Conservation (phyloP, 345 rosid genomes). For the Eucalyptus virginea region DNA sequence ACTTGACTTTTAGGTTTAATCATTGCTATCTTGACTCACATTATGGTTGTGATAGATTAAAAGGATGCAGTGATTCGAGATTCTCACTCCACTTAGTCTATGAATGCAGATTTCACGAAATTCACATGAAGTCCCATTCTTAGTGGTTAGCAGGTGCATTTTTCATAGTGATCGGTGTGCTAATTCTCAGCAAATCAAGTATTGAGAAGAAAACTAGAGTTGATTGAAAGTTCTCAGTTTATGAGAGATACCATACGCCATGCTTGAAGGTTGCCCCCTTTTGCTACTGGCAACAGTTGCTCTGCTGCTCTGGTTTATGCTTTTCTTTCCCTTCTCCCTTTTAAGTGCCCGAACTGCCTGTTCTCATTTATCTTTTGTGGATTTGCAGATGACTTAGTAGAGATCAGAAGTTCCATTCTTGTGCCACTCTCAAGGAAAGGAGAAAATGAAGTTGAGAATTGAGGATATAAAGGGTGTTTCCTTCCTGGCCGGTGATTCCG, state of each 20-base stretch:
- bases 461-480: neutral
- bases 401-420: neutral
- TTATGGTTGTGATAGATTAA: neutral
- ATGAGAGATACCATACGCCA: neutral
- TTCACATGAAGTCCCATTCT: neutral
- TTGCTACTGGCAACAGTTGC: neutral
- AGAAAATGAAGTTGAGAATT: neutral
- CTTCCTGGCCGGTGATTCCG: neutral
- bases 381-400: neutral
- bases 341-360: neutral
- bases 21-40: neutral
- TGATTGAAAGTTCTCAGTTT: slow-evolving; percentile 16
- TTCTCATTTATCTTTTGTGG: neutral
- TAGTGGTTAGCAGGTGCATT: slow-evolving; percentile 95
- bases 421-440: neutral
- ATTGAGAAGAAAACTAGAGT: slow-evolving; percentile 31
- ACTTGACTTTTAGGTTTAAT: neutral
- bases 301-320: neutral
- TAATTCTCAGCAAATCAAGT: slow-evolving; percentile 70
- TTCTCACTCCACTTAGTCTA: neutral
- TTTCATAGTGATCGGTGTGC: slow-evolving; percentile 56
- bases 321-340: neutral
- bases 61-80: neutral
- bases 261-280: neutral
- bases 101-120: neutral